Evolutionary conservation across 148 eudicot genomes (phyloP).

Genomic region (Heliamphora exappendiculata): DNA sequence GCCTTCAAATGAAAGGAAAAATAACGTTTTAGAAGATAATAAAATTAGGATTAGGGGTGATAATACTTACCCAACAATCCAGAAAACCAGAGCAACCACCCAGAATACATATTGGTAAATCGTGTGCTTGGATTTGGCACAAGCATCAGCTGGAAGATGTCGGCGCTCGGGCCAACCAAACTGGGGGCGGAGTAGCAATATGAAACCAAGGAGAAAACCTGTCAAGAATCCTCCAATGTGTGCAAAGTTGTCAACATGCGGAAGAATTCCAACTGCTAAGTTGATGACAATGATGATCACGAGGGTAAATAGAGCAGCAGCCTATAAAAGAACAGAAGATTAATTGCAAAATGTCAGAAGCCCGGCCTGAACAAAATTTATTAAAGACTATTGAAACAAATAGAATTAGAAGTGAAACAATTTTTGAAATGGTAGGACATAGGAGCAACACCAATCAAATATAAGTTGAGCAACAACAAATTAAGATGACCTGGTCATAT

Average conservation of each 20-base stretch:
- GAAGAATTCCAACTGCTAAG: conserved; percentile 70
- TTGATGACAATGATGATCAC: conserved; percentile 56
- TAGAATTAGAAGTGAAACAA: too few relatives aligned
- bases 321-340: conserved; percentile 31
- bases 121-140: conserved; percentile 50
- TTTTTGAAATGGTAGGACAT: too few relatives aligned
- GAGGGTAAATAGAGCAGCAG: conserved; percentile 54
- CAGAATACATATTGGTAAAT: conserved; percentile 47
- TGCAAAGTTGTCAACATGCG: conserved; percentile 94
- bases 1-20: not conserved
- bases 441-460: too few relatives aligned
- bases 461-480: too few relatives aligned
- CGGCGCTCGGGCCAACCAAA: conserved; percentile 72
- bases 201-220: conserved; percentile 84
- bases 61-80: conserved; percentile 58
- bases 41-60: not conserved
- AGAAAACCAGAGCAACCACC: conserved; percentile 35
- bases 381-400: too few relatives aligned
- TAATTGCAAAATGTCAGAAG: too few relatives aligned
- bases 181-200: conserved; percentile 72
- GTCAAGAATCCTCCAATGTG: conserved; percentile 86
- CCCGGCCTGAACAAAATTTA: too few relatives aligned
- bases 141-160: conserved; percentile 52
- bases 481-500: too few relatives aligned
- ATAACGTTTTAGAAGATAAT: not conserved